Evolutionary conservation across 768 basidiomycete genomes (phyloP).

Genomic region (Imleria badia): DNA sequence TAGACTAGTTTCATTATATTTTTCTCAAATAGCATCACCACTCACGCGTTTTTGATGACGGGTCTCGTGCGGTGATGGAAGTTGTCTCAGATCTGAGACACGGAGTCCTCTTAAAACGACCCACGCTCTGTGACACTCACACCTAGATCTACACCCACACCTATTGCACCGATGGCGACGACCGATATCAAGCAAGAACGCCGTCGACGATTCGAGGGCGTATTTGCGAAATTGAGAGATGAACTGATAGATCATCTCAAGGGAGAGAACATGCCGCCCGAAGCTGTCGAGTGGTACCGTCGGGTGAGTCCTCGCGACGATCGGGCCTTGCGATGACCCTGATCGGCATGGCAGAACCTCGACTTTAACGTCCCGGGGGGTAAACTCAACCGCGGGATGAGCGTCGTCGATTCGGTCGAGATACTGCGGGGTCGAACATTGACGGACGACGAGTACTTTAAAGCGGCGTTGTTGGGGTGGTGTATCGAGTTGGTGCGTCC

Average conservation of each 20-base stretch:
- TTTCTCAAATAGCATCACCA: conserved; percentile 16
- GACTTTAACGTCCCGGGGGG: conserved; percentile 96
- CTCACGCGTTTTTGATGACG: no score
- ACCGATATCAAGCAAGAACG: conserved; percentile 40
- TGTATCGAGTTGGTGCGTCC: conserved; percentile 85
- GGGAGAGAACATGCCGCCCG: conserved; percentile 74
- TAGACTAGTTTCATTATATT: conserved; percentile 9
- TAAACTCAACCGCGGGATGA: conserved; percentile 96
- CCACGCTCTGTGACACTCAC: no score
- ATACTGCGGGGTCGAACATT: conserved; percentile 75
- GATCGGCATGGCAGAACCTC: conserved; percentile 55
- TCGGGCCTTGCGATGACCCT: no score
- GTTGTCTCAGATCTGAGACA: no score
- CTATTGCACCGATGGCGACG: conserved; percentile 22
- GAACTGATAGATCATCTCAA: conserved; percentile 74
- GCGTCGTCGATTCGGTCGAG: conserved; percentile 90
- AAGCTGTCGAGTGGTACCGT: conserved; percentile 75
- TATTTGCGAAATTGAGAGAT: conserved; percentile 69
- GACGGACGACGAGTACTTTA: conserved; percentile 83
- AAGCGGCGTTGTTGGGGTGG: conserved; percentile 91
- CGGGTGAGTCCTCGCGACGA: conserved; percentile 47
- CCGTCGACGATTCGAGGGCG: conserved; percentile 66
- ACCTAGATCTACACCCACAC: no score
- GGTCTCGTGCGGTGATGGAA: no score
- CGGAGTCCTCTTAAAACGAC: background rate